These are phyloP conservation scores for Leccinum disarticulatum DNA, from an alignment of 768 basidiomycete species.

Conservation along the genomic window DNA sequence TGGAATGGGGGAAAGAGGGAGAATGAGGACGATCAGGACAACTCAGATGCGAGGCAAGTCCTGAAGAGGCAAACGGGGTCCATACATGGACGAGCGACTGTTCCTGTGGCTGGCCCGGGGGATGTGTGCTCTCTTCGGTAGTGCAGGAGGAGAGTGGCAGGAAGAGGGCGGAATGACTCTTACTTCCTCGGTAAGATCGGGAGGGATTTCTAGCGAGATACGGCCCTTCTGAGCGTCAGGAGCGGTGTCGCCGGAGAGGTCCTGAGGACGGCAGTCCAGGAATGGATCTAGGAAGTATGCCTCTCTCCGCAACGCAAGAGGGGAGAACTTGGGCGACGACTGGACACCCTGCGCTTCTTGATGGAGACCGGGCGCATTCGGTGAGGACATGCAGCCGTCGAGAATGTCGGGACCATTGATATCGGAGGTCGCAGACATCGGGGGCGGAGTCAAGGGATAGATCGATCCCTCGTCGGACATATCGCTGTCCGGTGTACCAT, in stretches of 20 bases:
- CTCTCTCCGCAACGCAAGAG: not conserved
- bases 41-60: constrained; percentile 4
- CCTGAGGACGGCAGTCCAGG: constrained; percentile 6
- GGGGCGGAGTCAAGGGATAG: constrained; percentile 13
- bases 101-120: constrained; percentile 1
- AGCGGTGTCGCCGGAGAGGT: constrained; percentile 3
- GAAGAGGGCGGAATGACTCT: too few species aligned
- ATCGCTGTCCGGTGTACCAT: constrained; percentile 1
- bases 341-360: not conserved
- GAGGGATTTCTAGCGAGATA: not conserved
- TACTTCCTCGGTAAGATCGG: not conserved
- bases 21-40: not conserved
- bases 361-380: too few species aligned
- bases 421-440: not conserved
- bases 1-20: constrained; percentile 1
- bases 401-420: not conserved
- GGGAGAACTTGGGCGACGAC: not conserved
- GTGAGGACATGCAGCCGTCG: not conserved
- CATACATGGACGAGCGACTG: not conserved
- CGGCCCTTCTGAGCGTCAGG: not conserved
- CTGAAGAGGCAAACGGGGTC: not conserved
- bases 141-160: not conserved
- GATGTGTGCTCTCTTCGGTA: constrained; percentile 4
- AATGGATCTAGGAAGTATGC: not conserved
- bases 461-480: constrained; percentile 6